These are phyloP conservation scores for Zychaea mexicana DNA, from an alignment of 371 early-diverging fungal species.

Conservation along the genomic window DNA sequence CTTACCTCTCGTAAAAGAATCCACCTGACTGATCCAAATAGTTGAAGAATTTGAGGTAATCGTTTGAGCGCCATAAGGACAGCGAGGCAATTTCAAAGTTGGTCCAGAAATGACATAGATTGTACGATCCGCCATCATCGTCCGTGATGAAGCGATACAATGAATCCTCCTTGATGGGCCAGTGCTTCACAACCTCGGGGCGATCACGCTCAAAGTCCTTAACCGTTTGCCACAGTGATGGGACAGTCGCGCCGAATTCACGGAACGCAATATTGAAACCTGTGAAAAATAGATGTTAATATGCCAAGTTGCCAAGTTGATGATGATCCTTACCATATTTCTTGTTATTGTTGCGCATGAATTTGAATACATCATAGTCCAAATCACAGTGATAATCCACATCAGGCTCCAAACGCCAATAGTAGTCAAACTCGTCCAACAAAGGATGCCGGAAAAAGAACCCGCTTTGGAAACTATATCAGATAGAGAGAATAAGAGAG, in stretches of 20 bases:
- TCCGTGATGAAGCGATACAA: conserved; percentile 44
- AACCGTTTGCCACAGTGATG: conserved; percentile 71
- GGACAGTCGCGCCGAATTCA: conserved; percentile 76
- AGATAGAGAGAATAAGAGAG: neutral
- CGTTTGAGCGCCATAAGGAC: conserved; percentile 76
- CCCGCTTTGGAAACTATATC: conserved; percentile 56
- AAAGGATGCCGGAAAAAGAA: conserved; percentile 90
- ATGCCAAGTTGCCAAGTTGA: neutral
- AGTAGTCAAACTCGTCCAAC: conserved; percentile 81
- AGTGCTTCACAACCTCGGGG: conserved; percentile 35
- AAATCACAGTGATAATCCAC: conserved; percentile 89
- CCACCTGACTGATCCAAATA: conserved; percentile 87
- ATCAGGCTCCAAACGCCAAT: conserved; percentile 96
- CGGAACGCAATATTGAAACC: conserved; percentile 70
- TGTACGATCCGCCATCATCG: conserved; percentile 46
- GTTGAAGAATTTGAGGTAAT: conserved; percentile 78
- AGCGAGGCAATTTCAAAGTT: conserved; percentile 79
- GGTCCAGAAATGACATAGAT: conserved; percentile 81
- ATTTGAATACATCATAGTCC: conserved; percentile 88
- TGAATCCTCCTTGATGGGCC: conserved; percentile 39
- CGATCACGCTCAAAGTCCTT: conserved; percentile 47
- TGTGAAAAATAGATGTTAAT: conserved; percentile 8
- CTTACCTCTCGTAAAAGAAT: conserved; percentile 88
- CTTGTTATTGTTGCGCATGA: conserved; percentile 75
- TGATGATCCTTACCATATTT: conserved; percentile 64